Percentiles rank a stretch among this genome's conserved stretches.
Evolutionary conservation across 441 rosid genomes (phyloP).

Genomic region (Erodium moschatum): DNA sequence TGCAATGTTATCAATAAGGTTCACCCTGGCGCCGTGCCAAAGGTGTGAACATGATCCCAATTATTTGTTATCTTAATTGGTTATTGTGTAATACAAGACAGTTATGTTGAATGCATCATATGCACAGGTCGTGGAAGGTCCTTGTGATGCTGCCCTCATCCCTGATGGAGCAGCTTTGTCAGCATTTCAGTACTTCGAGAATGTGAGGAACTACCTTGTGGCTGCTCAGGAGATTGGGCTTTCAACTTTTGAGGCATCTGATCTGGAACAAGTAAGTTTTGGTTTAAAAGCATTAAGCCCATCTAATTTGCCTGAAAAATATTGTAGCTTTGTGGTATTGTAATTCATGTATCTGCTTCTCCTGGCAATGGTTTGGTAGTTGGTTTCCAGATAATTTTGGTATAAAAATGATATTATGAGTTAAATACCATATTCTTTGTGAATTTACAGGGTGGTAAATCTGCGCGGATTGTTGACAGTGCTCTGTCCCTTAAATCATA

Average conservation of each 20-base stretch:
- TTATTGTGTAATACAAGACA: not conserved
- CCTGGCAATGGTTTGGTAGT: not conserved
- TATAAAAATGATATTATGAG: not conserved
- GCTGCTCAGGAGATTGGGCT: constrained; percentile 69
- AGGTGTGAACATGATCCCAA: constrained; percentile 41
- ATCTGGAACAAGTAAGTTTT: constrained; percentile 74
- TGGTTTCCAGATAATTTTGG: not conserved
- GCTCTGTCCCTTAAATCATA: constrained; percentile 82
- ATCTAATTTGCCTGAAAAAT: not conserved
- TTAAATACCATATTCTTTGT: not conserved
- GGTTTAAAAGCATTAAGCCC: no score
- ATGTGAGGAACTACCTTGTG: constrained; percentile 88
- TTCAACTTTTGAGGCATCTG: constrained; percentile 94
- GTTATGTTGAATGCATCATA: constrained; percentile 6
- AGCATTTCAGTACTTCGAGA: constrained; percentile 93
- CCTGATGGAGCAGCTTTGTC: constrained; percentile 96
- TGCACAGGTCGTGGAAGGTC: constrained; percentile 75
- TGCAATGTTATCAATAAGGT: constrained; percentile 74
- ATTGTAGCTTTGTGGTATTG: not conserved
- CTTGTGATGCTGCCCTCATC: constrained; percentile 61
- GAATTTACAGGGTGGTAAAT: constrained; percentile 73
- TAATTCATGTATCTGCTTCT: not conserved
- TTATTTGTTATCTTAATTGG: not conserved
- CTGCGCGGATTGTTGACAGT: constrained; percentile 73
- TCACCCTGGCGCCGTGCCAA: constrained; percentile 67